Evolutionary conservation across 192 early-diverging fungal species (phyloP), one percentile per base, ranked within the genome.

Genomic region (Coemansia sp.): DNA sequence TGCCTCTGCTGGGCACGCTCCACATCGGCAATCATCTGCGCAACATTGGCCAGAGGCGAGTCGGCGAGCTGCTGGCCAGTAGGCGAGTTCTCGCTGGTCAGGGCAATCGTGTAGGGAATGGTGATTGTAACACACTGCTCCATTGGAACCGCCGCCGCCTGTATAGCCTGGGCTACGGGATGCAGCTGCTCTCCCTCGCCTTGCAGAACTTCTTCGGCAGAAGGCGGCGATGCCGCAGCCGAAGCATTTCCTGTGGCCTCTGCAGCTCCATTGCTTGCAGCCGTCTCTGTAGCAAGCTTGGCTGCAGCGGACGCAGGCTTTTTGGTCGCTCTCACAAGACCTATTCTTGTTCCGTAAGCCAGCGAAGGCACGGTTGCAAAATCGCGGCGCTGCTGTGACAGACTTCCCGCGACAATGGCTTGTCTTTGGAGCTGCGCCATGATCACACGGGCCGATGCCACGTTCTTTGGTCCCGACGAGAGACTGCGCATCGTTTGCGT

Each of bases 391-490:
- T 72, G 63, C 48, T 73, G 59, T 2, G 71, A 58, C 24, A 55
- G 28, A 15, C 55, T 20, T 5, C 71, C 51, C 5, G 42, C 51
- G 4, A 47, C 46, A 27, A 57, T 41, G 2, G 59, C 45, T 37
- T 67, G 71, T 28, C 63, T 53, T 46, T 56, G 63, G n/a, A 73
- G 28, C 59, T 67, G 64, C 0, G 70, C 70, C 58, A 60, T 49
- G 9, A 62, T 37, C 0, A 46, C 46, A 14, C 55, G 53, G 10
- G 58, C 64, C 3, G 64, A 55, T 9, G 55, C 14, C 3, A 51
- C n/a, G 20, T 19, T 52, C 3, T 29, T 37, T 18, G 33, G 25
- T 2, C 35, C 40, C 30, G 60, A 67, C 30, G 60, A 67, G 15
- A 51, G 41, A 2, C 24, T 42, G 37, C 70, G 45, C 22, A 73